A percentile compares a stretch with the other conserved stretches of the same genome.
phyloP scores from a whole-genome alignment of 2,329 filamentous ascomycete genomes.

The Fusarium sp. region DNA sequence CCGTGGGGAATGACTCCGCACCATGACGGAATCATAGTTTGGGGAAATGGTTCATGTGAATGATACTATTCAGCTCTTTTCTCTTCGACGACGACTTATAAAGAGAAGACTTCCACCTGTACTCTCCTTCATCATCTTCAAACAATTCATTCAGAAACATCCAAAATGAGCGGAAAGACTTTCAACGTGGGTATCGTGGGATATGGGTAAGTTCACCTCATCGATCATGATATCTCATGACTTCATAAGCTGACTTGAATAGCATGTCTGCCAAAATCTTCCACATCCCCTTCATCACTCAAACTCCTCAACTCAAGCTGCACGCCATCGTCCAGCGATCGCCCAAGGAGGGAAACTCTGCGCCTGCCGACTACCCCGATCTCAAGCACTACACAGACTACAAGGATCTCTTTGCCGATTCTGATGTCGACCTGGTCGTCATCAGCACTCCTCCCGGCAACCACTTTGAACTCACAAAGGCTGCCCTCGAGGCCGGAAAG shows the following conservation, averaged over 20 bases:
- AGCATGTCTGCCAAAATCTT: conserved; percentile 79
- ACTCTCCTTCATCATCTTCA: background rate
- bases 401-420: conserved; percentile 72
- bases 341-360: conserved; percentile 72
- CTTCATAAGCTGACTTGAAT: conserved; percentile 31
- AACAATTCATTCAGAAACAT: background rate
- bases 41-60: conserved; percentile 14
- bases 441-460: conserved; percentile 77
- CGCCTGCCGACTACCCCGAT: conserved; percentile 73
- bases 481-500: conserved; percentile 76
- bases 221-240: conserved; percentile 14
- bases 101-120: background rate
- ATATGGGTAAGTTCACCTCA: conserved; percentile 57
- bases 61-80: conserved; percentile 5
- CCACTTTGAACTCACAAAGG: conserved; percentile 73
- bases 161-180: conserved; percentile 51
- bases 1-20: conserved; percentile 40
- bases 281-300: conserved; percentile 81
- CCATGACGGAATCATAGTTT: conserved; percentile 41
- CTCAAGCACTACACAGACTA: conserved; percentile 72
- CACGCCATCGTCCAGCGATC: conserved; percentile 81
- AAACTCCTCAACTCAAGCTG: conserved; percentile 72
- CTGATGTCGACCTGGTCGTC: conserved; percentile 74
- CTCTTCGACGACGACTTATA: conserved; percentile 4
- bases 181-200: conserved; percentile 64